Evolutionary conservation across 495 filamentous ascomycete genomes (phyloP).

Genomic region (Talaromyces trachyspermus): DNA sequence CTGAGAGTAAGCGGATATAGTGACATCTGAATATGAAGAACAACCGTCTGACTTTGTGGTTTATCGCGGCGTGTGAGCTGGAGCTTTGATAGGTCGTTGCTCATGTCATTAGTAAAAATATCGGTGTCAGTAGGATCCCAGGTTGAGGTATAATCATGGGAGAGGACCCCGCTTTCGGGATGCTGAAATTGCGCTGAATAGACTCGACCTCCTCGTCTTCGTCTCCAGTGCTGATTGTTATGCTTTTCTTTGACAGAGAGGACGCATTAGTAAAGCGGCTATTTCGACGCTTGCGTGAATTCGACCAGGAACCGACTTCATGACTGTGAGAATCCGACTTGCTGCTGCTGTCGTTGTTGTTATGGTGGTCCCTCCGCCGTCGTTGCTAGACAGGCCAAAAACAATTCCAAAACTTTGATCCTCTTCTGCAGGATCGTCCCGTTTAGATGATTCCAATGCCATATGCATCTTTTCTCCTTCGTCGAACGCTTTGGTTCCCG

Average conservation of each 20-base stretch:
- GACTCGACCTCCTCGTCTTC: constrained; percentile 35
- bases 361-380: too few relatives aligned
- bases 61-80: constrained; percentile 22
- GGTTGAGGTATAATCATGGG: constrained; percentile 25
- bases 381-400: constrained; percentile 15
- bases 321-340: constrained; percentile 15
- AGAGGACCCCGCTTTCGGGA: constrained; percentile 10
- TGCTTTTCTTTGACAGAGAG: constrained; percentile 28
- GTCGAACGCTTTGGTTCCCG: constrained; percentile 10
- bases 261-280: constrained; percentile 18
- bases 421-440: constrained; percentile 17
- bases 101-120: constrained; percentile 46
- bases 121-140: constrained; percentile 32
- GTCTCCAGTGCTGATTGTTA: constrained; percentile 16
- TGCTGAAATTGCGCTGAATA: constrained; percentile 29
- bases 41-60: constrained; percentile 30
- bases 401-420: constrained; percentile 34
- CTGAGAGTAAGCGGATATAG: constrained; percentile 43
- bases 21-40: constrained; percentile 51
- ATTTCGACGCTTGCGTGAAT: constrained; percentile 16
- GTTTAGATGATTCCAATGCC: constrained; percentile 9
- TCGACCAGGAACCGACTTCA: constrained; percentile 13
- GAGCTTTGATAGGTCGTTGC: constrained; percentile 31
- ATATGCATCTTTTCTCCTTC: constrained; percentile 3
- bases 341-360: constrained; percentile 19